Evolutionary conservation across 2,329 filamentous ascomycete genomes (phyloP), one percentile per base, ranked within the genome.

Genomic region (Colletotrichum lini): DNA sequence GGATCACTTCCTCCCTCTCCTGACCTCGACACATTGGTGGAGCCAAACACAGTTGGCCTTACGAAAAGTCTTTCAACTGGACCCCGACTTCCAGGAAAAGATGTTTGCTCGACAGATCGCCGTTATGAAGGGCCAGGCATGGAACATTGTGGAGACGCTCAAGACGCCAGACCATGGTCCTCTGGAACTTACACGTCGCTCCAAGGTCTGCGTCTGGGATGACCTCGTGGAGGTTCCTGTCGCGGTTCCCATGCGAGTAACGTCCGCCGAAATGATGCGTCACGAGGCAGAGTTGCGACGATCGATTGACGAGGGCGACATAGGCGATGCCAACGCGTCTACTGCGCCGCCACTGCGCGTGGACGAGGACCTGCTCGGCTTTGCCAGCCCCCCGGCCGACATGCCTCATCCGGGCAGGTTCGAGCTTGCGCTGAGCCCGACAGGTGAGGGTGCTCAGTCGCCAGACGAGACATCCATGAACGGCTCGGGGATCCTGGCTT

Each of bases 41-140:
- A 94, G 92, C 74, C 94, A 98, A 76, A 99, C 96, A 4, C 95
- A 97, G 77, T 85, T 94, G 71, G 93, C 94, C 26, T 85, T 99
- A 49, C 93, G 96, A 65, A 89, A 91, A 73, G 92, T 98, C 56
- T 99, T 99, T 80, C 92, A 94, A 75, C 90, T 97, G 79, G 96
- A 99, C 80, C 91, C 92, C 2, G 96, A 99, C 82, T 99, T 99
- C 81, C 94, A 98, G 80, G 96, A 99, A 83, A 93, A 94, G 82
- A 99, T 99, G 96, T 99, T 98, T 83, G 94, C 94, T n/a, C 91
- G 94, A 75, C 96, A 99, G 79, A 97, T 99, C 73, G 96, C 96
- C 1, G 96, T 99, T 70, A 98, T 99, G 94, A 99, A 99, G 82
- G 96, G 96, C 13, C 96, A 99, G 80, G 96, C 96, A 0, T 99